These are phyloP conservation scores for Dictyostelium capitatum DNA, from an alignment of 78 protist species.

Conservation along the genomic window DNA sequence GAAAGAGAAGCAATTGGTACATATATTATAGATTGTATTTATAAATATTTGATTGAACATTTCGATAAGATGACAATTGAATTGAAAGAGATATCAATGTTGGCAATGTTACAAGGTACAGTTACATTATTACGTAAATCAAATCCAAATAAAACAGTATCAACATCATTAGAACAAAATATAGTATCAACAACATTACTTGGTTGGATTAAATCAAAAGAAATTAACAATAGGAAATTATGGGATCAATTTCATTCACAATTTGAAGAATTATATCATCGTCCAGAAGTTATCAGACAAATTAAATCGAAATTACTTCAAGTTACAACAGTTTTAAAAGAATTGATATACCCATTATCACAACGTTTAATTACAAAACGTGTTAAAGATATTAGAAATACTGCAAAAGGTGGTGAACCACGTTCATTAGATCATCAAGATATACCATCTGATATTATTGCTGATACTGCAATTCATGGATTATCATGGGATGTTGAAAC, in stretches of 20 bases:
- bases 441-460: not conserved
- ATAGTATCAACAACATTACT: slow-evolving; percentile 60
- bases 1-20: slow-evolving; percentile 62
- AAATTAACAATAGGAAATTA: slow-evolving; percentile 8
- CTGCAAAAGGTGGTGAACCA: slow-evolving; percentile 68
- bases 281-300: slow-evolving; percentile 69
- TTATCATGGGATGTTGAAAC: slow-evolving; percentile 52
- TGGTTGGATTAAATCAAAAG: slow-evolving; percentile 74
- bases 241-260: slow-evolving; percentile 41
- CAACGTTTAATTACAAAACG: slow-evolving; percentile 20
- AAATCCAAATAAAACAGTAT: slow-evolving; percentile 62
- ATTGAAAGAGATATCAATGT: slow-evolving; percentile 37
- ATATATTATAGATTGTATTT: slow-evolving; percentile 32
- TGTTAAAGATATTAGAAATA: slow-evolving; percentile 31
- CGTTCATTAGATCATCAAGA: slow-evolving; percentile 50
- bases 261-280: slow-evolving; percentile 49
- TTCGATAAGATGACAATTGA: not conserved
- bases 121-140: slow-evolving; percentile 26
- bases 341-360: slow-evolving; percentile 30
- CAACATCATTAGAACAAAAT: slow-evolving; percentile 35
- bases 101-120: slow-evolving; percentile 53
- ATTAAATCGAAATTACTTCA: slow-evolving; percentile 26
- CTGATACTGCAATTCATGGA: not conserved
- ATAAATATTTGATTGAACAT: slow-evolving; percentile 44
- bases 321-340: slow-evolving; percentile 25